Evolutionary conservation across 148 eudicot genomes (phyloP), one percentile per base, ranked within the genome.

Genomic region (Talinum fruticosum): DNA sequence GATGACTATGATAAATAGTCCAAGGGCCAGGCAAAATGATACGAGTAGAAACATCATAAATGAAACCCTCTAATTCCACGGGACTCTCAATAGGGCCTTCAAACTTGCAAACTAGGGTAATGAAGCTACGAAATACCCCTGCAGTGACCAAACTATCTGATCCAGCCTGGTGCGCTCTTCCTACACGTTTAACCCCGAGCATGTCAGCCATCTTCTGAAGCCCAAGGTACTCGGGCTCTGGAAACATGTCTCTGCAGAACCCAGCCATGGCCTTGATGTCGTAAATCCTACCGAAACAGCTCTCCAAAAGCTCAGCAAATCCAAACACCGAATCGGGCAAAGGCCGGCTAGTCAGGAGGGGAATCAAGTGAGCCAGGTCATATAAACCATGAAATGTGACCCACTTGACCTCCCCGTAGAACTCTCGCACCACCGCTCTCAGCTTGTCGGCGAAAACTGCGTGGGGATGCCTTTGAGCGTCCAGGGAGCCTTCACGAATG

Each of bases 131-230:
- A 19, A 34, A 37, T 1, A 69, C 72, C 13, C 18, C 45, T 6
- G 72, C 72, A 12, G 72, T 69, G 24, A 69, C 72, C 72, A 35
- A 69, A 23, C 72, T 69, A 37, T 69, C 72, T 1, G 72, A 69
- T 13, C 72, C 72, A 2, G 45, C 72, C 15, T 69, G 72, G 29
- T 69, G 72, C 1, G 72, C 72, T 34, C 26, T 18, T 12, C 72
- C 72, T 4, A 69, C 72, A 5, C 72, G 72, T 12, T 36, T 69
- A 23, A 69, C 72, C 8, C 49, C 72, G 3, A 69, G 8, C 26
- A 69, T 34, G 18, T 24, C 28, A 0, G 72, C 72, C 1, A 69
- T 13, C 28, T 69, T 69, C 49, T 69, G 26, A 5, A 69, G 34
- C 4, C 72, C 47, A 0, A 23, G 4, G 19, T 28, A 15, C 5